Conservation (phyloP, 768 basidiomycete species). For the Chlorophyllum brunneum region DNA sequence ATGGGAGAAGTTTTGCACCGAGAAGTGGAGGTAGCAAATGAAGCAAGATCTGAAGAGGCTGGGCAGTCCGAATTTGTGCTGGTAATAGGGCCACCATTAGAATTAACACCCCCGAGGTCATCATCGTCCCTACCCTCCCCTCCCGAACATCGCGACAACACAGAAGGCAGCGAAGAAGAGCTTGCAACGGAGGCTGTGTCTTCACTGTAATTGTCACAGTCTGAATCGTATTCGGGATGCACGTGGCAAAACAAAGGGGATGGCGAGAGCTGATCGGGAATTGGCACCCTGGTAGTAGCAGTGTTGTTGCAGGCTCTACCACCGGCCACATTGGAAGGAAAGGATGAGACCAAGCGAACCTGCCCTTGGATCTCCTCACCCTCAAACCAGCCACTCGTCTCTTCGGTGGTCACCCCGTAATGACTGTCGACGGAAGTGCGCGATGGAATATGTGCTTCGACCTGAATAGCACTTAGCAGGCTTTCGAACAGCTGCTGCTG, state of each 20-base stretch:
- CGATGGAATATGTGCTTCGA: background rate
- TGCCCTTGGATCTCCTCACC: background rate
- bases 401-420: background rate
- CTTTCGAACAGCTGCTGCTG: background rate
- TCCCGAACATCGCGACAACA: background rate
- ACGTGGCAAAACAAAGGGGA: background rate
- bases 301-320: no score
- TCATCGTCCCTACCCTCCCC: no score
- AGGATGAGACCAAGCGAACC: background rate
- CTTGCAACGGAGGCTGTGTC: background rate
- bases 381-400: background rate
- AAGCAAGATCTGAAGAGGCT: no score
- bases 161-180: no score
- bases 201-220: background rate
- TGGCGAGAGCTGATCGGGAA: background rate
- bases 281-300: background rate
- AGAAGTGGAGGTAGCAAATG: no score
- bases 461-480: background rate
- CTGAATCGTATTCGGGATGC: slow-evolving; percentile 2
- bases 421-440: background rate
- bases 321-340: background rate
- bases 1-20: no score
- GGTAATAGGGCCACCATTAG: no score
- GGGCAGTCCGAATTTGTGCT: no score
- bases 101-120: no score